Conservation (phyloP, 768 basidiomycete species). For the Russula brevipes region DNA sequence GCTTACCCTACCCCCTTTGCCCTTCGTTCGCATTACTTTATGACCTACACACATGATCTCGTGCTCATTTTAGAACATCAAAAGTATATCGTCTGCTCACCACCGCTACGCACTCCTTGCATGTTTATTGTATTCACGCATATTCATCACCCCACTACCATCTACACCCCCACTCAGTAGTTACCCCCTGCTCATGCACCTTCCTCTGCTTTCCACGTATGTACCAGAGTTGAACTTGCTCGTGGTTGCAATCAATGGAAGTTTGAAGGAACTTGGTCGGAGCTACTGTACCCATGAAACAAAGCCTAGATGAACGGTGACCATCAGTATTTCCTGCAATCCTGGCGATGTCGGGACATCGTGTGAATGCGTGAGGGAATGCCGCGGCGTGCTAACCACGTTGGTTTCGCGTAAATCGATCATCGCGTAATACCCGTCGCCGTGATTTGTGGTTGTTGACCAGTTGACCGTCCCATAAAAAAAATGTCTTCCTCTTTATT, state of each 20-base stretch:
- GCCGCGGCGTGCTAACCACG: too few relatives aligned
- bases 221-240: slow-evolving; percentile 7
- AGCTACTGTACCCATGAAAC: too few relatives aligned
- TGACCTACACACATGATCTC: slow-evolving; percentile 10
- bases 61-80: slow-evolving; percentile 23
- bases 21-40: slow-evolving; percentile 13
- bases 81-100: slow-evolving; percentile 21
- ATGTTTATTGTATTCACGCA: slow-evolving; percentile 23
- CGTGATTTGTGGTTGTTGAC: too few relatives aligned
- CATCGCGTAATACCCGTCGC: too few relatives aligned
- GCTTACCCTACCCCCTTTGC: neutral
- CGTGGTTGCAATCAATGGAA: slow-evolving; percentile 9
- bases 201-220: neutral
- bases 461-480: too few relatives aligned
- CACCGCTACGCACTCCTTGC: slow-evolving; percentile 16
- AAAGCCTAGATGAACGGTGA: too few relatives aligned
- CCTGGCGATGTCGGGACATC: too few relatives aligned
- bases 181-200: neutral
- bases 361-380: too few relatives aligned
- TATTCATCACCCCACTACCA: slow-evolving; percentile 8
- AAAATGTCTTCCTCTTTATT: too few relatives aligned
- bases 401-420: too few relatives aligned
- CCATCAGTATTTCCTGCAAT: too few relatives aligned
- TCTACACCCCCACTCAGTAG: slow-evolving; percentile 25
- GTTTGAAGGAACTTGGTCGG: neutral